phyloP scores from a whole-genome alignment of 495 filamentous ascomycete genomes.

The Aspergillus mulundensis region DNA sequence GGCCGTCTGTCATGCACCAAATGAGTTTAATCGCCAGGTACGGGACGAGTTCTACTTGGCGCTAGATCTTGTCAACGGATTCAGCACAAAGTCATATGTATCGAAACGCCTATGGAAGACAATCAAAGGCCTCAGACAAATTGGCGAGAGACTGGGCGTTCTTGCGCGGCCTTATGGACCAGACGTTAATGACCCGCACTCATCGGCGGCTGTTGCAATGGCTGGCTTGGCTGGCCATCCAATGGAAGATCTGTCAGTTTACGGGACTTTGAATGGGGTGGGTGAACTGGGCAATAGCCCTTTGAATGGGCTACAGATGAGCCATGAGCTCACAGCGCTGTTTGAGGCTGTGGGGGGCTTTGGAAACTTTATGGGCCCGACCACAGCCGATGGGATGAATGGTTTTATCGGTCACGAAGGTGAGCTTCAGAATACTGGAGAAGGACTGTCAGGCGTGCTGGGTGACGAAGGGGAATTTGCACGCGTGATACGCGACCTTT shows the following conservation, averaged over 20 bases:
- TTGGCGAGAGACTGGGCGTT: constrained; percentile 77
- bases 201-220: constrained; percentile 67
- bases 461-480: constrained; percentile 63
- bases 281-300: constrained; percentile 56
- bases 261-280: constrained; percentile 40
- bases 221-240: constrained; percentile 68
- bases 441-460: constrained; percentile 47
- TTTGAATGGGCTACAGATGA: constrained; percentile 59
- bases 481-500: constrained; percentile 60
- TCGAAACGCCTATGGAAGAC: constrained; percentile 79
- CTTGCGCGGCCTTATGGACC: constrained; percentile 40
- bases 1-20: constrained; percentile 75
- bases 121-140: constrained; percentile 71
- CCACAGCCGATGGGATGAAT: constrained; percentile 37
- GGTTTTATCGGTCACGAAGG: constrained; percentile 40
- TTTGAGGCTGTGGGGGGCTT: constrained; percentile 68
- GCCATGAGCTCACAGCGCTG: constrained; percentile 59
- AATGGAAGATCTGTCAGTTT: constrained; percentile 56
- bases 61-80: constrained; percentile 73
- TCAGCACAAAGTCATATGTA: constrained; percentile 74
- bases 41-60: constrained; percentile 86
- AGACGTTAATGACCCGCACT: constrained; percentile 54
- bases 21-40: constrained; percentile 67
- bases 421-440: constrained; percentile 43
- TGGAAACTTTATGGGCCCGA: constrained; percentile 40